Percentiles rank a stretch among this genome's conserved stretches.
phyloP scores from a whole-genome alignment of 768 basidiomycete genomes.

The Pholiota microspora region DNA sequence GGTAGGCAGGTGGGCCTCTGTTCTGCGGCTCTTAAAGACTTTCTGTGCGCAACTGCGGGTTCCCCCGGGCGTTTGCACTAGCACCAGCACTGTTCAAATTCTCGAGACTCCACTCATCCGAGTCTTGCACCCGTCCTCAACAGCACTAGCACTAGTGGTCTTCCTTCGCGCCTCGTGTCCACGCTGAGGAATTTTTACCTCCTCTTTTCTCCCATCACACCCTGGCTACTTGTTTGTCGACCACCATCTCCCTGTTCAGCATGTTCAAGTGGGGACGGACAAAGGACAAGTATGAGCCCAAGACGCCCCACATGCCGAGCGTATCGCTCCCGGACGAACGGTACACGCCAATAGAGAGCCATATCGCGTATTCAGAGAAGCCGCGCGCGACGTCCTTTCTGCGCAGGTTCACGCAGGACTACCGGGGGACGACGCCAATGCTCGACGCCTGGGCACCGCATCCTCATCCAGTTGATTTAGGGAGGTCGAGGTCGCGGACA shows the following conservation, averaged over 20 bases:
- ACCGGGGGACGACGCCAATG: conserved; percentile 22
- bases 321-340: conserved; percentile 29
- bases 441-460: conserved; percentile 11
- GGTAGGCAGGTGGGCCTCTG: conserved; percentile 21
- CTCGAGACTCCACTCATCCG: conserved; percentile 17
- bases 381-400: conserved; percentile 19
- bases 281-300: conserved; percentile 26
- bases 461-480: conserved; percentile 2
- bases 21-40: conserved; percentile 29
- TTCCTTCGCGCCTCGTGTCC: conserved; percentile 35
- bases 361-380: conserved; percentile 20
- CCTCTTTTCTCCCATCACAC: conserved; percentile 16
- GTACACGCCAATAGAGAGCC: conserved; percentile 18
- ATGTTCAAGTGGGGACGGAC: conserved; percentile 35
- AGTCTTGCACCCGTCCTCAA: conserved; percentile 21
- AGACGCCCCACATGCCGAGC: conserved; percentile 30
- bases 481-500: conserved; percentile 18
- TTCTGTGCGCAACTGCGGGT: conserved; percentile 22
- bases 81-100: conserved; percentile 27
- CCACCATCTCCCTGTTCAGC: conserved; percentile 19
- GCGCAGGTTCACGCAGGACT: conserved; percentile 18
- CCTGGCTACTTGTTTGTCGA: conserved; percentile 22
- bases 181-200: conserved; percentile 24
- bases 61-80: conserved; percentile 28
- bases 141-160: conserved; percentile 26